Base-by-base conservation (phyloP, 352 stramenopile genomes). In the Globisporangium cylindrosporum region DNA sequence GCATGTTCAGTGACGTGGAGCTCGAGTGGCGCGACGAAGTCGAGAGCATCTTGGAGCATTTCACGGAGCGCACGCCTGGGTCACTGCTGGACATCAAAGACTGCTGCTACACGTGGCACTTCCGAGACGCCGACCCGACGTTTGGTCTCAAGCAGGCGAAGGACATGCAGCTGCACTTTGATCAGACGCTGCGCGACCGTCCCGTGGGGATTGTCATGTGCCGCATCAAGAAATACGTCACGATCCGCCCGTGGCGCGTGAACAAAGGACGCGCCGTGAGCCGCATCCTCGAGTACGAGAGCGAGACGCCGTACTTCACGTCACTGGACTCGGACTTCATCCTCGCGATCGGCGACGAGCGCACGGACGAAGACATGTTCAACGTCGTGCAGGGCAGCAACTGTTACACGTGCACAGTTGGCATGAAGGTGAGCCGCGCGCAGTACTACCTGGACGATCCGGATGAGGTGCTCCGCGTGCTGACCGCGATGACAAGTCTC, bases 331-430 rank as follows among this genome's bases (percentile, higher is more conserved):
- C 94, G 57, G 89, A 96, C 59, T 93, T 96, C 59, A 95, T 96
- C 60, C 72, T 96, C 27, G 86, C 85, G 1, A 73, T 96, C 34
- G 89, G 89, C 5, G 89, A 96, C 64, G 89, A 96, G 66, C 82
- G 89, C 54, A 95, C 89, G 38, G 89, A 96, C 62, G 89, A 96
- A 77, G 88, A 96, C 59, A 96, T 96, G 88, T 96, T 95, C 61
- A 89, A 96, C 67, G 88, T 96, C 38, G 84, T 96, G 38, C 89
- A 96, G 69, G 89, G 88, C 29, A 90, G 77, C 72, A 93, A 96
- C 62, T 95, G 89, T 72, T 96, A 95, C 75, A 96, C 89, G 1
- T 92, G 83, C 72, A 93, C 89, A 8, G 89, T 96, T 27, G 89
- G 89, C 53, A 87, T 85, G 77, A 96, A 96, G 78, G 89, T 96